phyloP scores from a whole-genome alignment of 352 stramenopile genomes.

The Phytophthora citrophthora region DNA sequence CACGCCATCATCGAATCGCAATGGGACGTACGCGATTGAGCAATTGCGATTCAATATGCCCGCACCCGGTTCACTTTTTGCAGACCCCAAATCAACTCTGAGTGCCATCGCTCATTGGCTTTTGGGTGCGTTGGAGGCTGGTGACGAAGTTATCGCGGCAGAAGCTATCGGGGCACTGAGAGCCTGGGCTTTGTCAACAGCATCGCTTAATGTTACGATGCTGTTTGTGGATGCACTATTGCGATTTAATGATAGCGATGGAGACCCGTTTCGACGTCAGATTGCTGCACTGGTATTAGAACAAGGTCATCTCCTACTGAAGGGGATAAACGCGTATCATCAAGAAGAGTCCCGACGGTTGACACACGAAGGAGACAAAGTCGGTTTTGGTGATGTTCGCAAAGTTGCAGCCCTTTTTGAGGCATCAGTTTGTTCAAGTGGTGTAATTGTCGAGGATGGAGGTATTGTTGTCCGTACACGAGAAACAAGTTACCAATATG shows the following conservation, averaged over 20 bases:
- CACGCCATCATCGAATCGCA: constrained; percentile 68
- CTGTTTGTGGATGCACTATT: constrained; percentile 79
- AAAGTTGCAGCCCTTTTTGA: constrained; percentile 85
- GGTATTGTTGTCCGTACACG: constrained; percentile 77
- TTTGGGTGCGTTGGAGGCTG: constrained; percentile 47
- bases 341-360: constrained; percentile 47
- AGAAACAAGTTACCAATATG: constrained; percentile 91
- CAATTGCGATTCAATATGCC: constrained; percentile 67
- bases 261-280: constrained; percentile 1
- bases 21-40: constrained; percentile 72
- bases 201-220: constrained; percentile 73
- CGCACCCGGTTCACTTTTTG: constrained; percentile 60
- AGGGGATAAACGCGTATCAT: constrained; percentile 57
- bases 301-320: constrained; percentile 48
- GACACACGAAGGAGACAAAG: constrained; percentile 44
- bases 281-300: constrained; percentile 52
- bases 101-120: constrained; percentile 74
- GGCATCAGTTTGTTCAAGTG: constrained; percentile 74
- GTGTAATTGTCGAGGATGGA: constrained; percentile 80
- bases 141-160: constrained; percentile 59
- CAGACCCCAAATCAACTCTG: constrained; percentile 62
- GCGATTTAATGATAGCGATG: constrained; percentile 13
- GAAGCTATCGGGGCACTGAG: constrained; percentile 72
- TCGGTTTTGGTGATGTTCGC: constrained; percentile 61
- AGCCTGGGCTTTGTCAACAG: constrained; percentile 80